phyloP scores from a whole-genome alignment of 2,329 filamentous ascomycete species.

The Diaporthe longicolla region DNA sequence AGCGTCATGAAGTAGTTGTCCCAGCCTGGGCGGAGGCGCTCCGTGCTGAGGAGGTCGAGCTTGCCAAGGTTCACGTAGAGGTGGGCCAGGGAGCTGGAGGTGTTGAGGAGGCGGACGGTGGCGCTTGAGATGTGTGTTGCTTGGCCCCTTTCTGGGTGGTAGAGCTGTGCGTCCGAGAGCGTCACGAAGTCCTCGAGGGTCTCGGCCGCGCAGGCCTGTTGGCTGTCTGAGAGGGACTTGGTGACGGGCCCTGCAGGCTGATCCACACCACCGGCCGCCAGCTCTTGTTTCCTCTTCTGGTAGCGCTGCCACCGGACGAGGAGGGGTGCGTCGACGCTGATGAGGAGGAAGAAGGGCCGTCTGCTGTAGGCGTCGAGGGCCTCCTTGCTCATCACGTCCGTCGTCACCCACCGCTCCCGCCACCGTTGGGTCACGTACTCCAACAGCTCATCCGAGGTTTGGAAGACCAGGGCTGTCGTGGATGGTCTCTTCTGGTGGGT shows the following conservation, averaged over 20 bases:
- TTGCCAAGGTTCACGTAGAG: slow-evolving; percentile 80
- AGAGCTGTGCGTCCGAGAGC: slow-evolving; percentile 81
- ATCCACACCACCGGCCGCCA: neutral
- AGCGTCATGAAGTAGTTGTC: slow-evolving; percentile 98
- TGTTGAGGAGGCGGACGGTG: slow-evolving; percentile 89
- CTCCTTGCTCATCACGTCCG: slow-evolving; percentile 80
- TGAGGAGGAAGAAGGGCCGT: slow-evolving; percentile 91
- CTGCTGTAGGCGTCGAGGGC: slow-evolving; percentile 82
- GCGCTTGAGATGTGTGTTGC: slow-evolving; percentile 85
- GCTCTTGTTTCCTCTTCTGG: slow-evolving; percentile 54
- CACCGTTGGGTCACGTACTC: slow-evolving; percentile 90
- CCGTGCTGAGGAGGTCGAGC: slow-evolving; percentile 82
- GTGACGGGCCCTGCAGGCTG: neutral
- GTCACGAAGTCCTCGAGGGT: slow-evolving; percentile 70
- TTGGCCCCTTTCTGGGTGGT: slow-evolving; percentile 74
- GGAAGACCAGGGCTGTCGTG: slow-evolving; percentile 62
- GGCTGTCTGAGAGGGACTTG: slow-evolving; percentile 13
- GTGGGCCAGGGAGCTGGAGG: slow-evolving; percentile 77
- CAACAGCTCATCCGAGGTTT: slow-evolving; percentile 76
- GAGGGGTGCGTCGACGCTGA: slow-evolving; percentile 92
- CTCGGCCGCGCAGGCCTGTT: slow-evolving; percentile 46
- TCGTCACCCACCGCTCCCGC: slow-evolving; percentile 88
- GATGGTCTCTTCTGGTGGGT: slow-evolving; percentile 37
- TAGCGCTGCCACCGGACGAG: slow-evolving; percentile 87
- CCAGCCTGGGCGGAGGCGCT: slow-evolving; percentile 90